Evolutionary conservation across 139 green algal genomes (phyloP).

Genomic region (Chlamydomonas eustigma): DNA sequence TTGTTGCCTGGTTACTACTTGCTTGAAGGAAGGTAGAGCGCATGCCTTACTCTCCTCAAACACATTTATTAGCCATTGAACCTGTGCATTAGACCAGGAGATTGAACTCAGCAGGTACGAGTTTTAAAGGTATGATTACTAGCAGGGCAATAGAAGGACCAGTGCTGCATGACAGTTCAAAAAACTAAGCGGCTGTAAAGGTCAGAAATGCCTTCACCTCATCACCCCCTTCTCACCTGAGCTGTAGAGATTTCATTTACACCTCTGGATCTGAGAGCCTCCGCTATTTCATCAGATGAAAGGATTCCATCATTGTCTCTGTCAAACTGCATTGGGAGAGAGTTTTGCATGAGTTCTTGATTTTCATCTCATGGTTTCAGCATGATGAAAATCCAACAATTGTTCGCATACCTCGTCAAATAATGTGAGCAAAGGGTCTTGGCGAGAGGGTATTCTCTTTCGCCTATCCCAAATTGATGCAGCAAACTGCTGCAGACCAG

Average conservation of each 20-base stretch:
- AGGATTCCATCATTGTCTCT: conserved; percentile 5
- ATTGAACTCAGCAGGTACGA: background rate
- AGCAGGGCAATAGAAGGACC: no score
- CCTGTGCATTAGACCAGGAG: background rate
- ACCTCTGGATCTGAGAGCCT: background rate
- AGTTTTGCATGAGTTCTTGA: background rate
- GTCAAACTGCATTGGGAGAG: background rate
- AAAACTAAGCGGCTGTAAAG: background rate
- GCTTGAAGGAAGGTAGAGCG: background rate
- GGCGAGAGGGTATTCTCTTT: background rate
- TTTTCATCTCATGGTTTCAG: background rate
- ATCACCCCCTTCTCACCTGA: background rate
- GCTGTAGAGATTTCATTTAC: background rate
- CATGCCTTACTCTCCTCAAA: background rate
- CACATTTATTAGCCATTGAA: conserved; percentile 1
- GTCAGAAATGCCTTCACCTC: background rate
- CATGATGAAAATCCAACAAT: no score
- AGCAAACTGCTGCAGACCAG: conserved; percentile 3
- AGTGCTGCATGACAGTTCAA: no score
- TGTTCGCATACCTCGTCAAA: background rate
- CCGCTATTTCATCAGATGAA: background rate
- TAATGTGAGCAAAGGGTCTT: background rate
- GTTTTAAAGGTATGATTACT: no score
- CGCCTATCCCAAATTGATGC: background rate
- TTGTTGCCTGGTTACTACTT: background rate